A percentile compares a stretch with the other conserved stretches of the same genome.
Evolutionary conservation across 2,329 filamentous ascomycete genomes (phyloP).

Genomic region (Ascochyta clinopodiicola): DNA sequence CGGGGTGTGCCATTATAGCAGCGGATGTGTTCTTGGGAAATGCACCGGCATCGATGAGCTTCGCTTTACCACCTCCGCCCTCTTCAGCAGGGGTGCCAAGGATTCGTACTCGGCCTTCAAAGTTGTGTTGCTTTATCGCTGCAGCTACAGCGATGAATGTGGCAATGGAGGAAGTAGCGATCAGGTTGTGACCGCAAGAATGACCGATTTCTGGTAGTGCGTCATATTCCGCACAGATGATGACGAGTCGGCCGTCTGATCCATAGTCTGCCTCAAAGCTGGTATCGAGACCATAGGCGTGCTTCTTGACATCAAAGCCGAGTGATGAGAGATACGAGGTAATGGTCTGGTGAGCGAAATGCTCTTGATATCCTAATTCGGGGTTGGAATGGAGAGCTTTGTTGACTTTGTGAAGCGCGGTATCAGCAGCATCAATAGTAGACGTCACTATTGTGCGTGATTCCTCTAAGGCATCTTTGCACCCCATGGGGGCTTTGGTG

Average conservation of each 20-base stretch:
- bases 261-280: conserved; percentile 42
- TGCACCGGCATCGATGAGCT: conserved; percentile 54
- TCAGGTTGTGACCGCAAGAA: conserved; percentile 64
- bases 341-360: conserved; percentile 55
- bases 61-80: conserved; percentile 60
- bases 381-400: conserved; percentile 60
- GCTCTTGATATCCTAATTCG: conserved; percentile 57
- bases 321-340: conserved; percentile 22
- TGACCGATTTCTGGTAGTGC: conserved; percentile 60
- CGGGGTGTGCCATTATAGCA: conserved; percentile 37
- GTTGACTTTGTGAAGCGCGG: conserved; percentile 45
- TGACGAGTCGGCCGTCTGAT: conserved; percentile 45
- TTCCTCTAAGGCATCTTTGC: neutral
- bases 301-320: conserved; percentile 34
- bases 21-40: conserved; percentile 38
- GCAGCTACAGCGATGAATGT: conserved; percentile 57
- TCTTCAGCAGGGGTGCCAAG: conserved; percentile 64
- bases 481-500: neutral
- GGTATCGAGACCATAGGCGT: conserved; percentile 45
- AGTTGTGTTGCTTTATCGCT: conserved; percentile 49
- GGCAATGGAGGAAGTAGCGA: conserved; percentile 58
- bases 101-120: conserved; percentile 56
- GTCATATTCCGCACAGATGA: conserved; percentile 59
- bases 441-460: conserved; percentile 8
- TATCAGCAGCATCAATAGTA: conserved; percentile 16